These are phyloP conservation scores for Tetracladium setigerum DNA, from an alignment of 495 filamentous ascomycete species.

Conservation along the genomic window DNA sequence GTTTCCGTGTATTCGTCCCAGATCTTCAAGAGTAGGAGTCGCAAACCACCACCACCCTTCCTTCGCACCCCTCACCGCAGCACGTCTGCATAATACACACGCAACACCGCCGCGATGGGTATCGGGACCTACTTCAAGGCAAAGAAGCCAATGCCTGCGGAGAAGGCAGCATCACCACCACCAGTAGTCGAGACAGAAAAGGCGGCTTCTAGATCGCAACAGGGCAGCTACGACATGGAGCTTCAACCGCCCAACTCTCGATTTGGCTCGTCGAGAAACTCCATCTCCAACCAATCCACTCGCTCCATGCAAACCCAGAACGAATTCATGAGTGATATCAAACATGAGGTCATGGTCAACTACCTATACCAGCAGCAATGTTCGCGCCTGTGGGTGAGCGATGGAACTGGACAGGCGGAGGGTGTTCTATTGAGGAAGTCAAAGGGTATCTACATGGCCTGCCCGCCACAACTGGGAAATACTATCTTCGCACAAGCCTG, in stretches of 20 bases:
- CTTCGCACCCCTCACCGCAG: background rate
- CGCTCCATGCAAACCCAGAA: constrained; percentile 31
- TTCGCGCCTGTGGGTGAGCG: constrained; percentile 60
- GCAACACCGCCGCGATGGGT: constrained; percentile 41
- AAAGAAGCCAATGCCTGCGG: constrained; percentile 32
- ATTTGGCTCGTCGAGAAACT: constrained; percentile 41
- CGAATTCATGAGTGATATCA: constrained; percentile 60
- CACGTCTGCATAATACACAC: background rate
- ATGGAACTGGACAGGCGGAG: constrained; percentile 56
- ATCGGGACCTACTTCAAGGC: constrained; percentile 54
- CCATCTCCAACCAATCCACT: constrained; percentile 38
- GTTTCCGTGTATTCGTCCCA: too few species aligned
- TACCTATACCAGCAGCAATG: constrained; percentile 75
- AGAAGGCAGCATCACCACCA: constrained; percentile 13
- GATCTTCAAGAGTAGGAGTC: too few species aligned
- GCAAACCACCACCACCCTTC: too few species aligned
- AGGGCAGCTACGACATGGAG: constrained; percentile 29
- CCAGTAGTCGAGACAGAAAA: background rate
- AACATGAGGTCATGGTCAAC: constrained; percentile 78
- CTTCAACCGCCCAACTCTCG: constrained; percentile 38
- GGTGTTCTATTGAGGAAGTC: constrained; percentile 63
- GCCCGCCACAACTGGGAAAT: constrained; percentile 50
- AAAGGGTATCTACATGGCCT: constrained; percentile 59
- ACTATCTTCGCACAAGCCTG: constrained; percentile 55
- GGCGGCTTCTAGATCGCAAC: constrained; percentile 10